Base-by-base conservation (phyloP, 1,284 basidiomycete genomes). In the Fomes fomentarius region DNA sequence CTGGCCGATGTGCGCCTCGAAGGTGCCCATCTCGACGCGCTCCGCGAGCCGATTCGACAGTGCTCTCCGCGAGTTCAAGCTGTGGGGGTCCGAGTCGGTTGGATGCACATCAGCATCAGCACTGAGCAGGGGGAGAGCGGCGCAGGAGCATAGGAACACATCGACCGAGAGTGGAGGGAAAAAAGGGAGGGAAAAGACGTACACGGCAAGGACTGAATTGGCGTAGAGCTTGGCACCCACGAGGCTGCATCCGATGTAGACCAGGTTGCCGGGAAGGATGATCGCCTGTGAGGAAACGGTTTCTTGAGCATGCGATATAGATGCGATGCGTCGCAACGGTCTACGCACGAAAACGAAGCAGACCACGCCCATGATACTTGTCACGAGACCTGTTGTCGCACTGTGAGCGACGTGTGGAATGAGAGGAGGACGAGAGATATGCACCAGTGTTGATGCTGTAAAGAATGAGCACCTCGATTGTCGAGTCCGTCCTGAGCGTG, bases 171-270 rank as follows among this genome's bases (percentile, higher is more conserved):
- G n/a, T n/a, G n/a, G n/a, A n/a, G n/a, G n/a, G 28, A 30, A 7
- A 30, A 7, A 6, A 30, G 6, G 28, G 28, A 30, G 28, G 28
- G 28, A 7, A 12, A 12, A 12, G 28, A 41, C 47, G 19, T 49
- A 49, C 47, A 49, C 47, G 10, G 47, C 47, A 11, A 49, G 17
- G 37, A 49, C 37, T 10, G 47, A 49, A 28, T 40, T 49, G 10
- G 47, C 47, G 17, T 49, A 49, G 25, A 49, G 38, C 28, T 49
- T 40, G 25, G 38, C 25, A 9, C 47, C 38, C 17, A 41, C 38
- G 10, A 49, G 37, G 28, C 39, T 39, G 38, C 33, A 22, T 9
- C 47, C 47, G 21, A 41, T 26, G 26, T 49, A 49, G 24, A 49
- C 41, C 25, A 49, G 38, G 38, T 49, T 49, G 0, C 47, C 47